Base-by-base conservation (phyloP, 768 basidiomycete genomes). In the Boletellus emodensis region DNA sequence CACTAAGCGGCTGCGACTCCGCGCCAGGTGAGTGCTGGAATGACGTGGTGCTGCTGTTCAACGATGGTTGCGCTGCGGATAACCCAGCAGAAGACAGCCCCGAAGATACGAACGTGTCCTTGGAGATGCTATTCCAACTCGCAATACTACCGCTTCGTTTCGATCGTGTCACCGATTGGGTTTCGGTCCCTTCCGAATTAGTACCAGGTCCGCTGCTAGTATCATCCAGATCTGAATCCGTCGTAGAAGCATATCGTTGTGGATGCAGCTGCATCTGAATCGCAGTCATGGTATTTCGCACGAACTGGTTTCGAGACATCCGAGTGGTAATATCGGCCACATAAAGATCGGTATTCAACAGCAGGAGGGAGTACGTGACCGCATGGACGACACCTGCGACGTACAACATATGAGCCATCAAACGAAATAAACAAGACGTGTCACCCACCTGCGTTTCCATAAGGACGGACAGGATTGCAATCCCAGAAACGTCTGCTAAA, bases 301-400 rank as follows among this genome's bases (percentile, higher is more conserved):
- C 84, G 67, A 98, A 99, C 62, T 97, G 94, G 46, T 61, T 78
- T 17, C 89, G 82, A 1, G 95, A 94, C 96, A 98, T 99, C 53
- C 90, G 85, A 3, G 79, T 82, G 15, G 82, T 67, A 24, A 96
- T 76, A 34, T 97, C 94, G 30, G 94, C 96, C 44, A 99, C 87
- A 67, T 99, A 95, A 32, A 99, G 79, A 67, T 99, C 96, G 24
- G 96, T 99, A 72, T 99, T 99, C 45, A 98, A 80, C 30, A 98
- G 78, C 0, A 99, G 73, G 35, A 99, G 78, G 3, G 94, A 96
- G 61, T 95, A 98, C 2, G 91, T 79, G 42, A 94, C 88, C 2
- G 92, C 89, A 58, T 99, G 96, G n/a, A 98, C 90, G 54, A 97
- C 82, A 56, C 90, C 94, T 90, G 59, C 4, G 40, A 28, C 33